A percentile compares a stretch with the other conserved stretches of the same genome.
Evolutionary conservation across 2,329 filamentous ascomycete genomes (phyloP).

Genomic region (Curvularia spicifera): DNA sequence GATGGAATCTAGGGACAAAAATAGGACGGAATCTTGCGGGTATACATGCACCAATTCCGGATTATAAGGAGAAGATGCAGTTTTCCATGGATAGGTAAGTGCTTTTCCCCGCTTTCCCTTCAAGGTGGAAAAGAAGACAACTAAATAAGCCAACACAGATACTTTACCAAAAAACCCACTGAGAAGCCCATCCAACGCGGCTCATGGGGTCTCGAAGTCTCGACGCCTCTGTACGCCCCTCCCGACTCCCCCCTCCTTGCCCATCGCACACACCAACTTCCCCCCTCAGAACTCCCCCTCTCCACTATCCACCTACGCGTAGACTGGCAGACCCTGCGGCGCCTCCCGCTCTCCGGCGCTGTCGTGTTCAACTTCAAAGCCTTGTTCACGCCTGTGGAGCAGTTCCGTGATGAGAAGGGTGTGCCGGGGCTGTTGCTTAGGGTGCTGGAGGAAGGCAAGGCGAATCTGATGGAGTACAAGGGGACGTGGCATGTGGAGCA

Average conservation of each 20-base stretch:
- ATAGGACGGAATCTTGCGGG: slow-evolving; percentile 72
- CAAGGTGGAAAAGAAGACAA: no score
- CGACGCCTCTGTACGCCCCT: slow-evolving; percentile 76
- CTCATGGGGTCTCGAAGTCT: slow-evolving; percentile 82
- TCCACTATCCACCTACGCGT: slow-evolving; percentile 73
- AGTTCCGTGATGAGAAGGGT: slow-evolving; percentile 74
- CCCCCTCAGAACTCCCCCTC: slow-evolving; percentile 59
- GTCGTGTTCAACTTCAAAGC: slow-evolving; percentile 91
- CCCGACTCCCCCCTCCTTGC: slow-evolving; percentile 69
- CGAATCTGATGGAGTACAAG: slow-evolving; percentile 77
- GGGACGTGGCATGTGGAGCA: slow-evolving; percentile 81
- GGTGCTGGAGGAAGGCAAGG: slow-evolving; percentile 74
- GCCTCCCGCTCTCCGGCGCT: slow-evolving; percentile 75
- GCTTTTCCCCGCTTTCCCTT: slow-evolving; percentile 21
- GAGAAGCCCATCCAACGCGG: slow-evolving; percentile 80
- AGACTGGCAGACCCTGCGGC: slow-evolving; percentile 86
- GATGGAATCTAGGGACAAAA: slow-evolving; percentile 79
- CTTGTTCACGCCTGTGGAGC: slow-evolving; percentile 75
- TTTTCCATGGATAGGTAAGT: slow-evolving; percentile 80
- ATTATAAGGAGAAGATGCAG: slow-evolving; percentile 87
- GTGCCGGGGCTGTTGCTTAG: slow-evolving; percentile 73
- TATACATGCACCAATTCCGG: slow-evolving; percentile 77
- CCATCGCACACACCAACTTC: slow-evolving; percentile 62
- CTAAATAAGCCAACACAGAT: slow-evolving; percentile 56
- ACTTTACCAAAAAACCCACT: slow-evolving; percentile 78